A percentile compares a stretch with the other conserved stretches of the same genome.
Evolutionary conservation across 2,329 filamentous ascomycete genomes (phyloP).

Genomic region (Claviceps pazoutovae): DNA sequence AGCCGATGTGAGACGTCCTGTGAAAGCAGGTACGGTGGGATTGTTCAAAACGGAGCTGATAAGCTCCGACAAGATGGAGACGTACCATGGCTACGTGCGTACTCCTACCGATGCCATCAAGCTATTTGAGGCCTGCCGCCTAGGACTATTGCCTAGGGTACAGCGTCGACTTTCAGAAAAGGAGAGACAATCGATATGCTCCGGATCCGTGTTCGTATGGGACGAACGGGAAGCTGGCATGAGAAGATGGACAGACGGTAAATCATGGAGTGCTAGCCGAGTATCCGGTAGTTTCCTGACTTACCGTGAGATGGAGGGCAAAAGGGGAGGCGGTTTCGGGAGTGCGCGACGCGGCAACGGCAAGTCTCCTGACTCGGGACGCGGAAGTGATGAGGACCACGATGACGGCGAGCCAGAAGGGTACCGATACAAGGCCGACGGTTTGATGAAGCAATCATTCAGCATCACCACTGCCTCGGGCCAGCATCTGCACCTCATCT

Average conservation of each 20-base stretch:
- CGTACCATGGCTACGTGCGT: conserved; percentile 86
- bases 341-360: conserved; percentile 43
- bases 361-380: conserved; percentile 72
- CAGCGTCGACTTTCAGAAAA: conserved; percentile 91
- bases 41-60: conserved; percentile 10
- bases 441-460: conserved; percentile 98
- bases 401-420: conserved; percentile 77
- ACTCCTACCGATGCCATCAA: conserved; percentile 96
- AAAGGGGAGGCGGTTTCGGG: conserved; percentile 68
- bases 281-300: conserved; percentile 96
- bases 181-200: conserved; percentile 88
- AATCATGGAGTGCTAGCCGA: conserved; percentile 95
- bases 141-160: conserved; percentile 79
- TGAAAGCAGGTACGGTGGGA: conserved; percentile 9
- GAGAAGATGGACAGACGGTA: conserved; percentile 96
- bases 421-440: conserved; percentile 89
- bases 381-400: conserved; percentile 72
- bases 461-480: conserved; percentile 85
- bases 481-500: conserved; percentile 93
- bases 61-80: conserved; percentile 58
- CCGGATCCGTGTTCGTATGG: conserved; percentile 98
- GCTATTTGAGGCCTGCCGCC: conserved; percentile 89
- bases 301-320: conserved; percentile 98
- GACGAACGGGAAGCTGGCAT: conserved; percentile 97
- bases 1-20: conserved; percentile 5